A percentile compares a stretch with the other conserved stretches of the same genome.
Evolutionary conservation across 495 filamentous ascomycete genomes (phyloP).

Genomic region (Saxophila tyrrhenica): DNA sequence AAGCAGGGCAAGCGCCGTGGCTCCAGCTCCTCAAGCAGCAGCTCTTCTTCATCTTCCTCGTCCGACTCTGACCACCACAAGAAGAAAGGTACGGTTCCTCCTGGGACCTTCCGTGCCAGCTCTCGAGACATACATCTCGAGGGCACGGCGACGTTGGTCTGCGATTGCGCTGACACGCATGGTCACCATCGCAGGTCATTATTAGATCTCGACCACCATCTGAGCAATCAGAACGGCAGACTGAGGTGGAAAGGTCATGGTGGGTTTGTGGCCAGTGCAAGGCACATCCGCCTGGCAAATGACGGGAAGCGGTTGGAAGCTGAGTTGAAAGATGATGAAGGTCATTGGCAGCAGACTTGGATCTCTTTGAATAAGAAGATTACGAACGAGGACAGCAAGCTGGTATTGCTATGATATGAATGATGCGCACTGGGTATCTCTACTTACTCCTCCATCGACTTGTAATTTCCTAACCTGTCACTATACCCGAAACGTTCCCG

Average conservation of each 20-base stretch:
- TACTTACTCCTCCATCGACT: background rate
- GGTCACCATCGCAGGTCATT: conserved; percentile 4
- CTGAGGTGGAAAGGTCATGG: conserved; percentile 4
- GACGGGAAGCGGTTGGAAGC: conserved; percentile 1
- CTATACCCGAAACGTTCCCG: too few relatives aligned
- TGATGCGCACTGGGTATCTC: background rate
- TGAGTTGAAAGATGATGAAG: conserved; percentile 7
- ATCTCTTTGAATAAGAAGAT: conserved; percentile 8
- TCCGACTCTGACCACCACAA: conserved; percentile 10
- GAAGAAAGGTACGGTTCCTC: conserved; percentile 1
- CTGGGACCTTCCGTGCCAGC: conserved; percentile 6
- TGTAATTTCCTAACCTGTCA: too few relatives aligned
- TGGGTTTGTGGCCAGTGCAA: conserved; percentile 1
- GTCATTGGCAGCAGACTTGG: conserved; percentile 1
- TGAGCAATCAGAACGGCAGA: conserved; percentile 6
- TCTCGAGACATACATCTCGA: conserved; percentile 6
- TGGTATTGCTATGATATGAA: conserved; percentile 3
- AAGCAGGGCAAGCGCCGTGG: conserved; percentile 2
- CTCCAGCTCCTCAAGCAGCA: background rate
- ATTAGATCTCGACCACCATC: conserved; percentile 10
- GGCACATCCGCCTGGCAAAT: conserved; percentile 2
- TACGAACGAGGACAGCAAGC: conserved; percentile 9
- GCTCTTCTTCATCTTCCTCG: conserved; percentile 6
- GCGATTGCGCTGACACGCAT: conserved; percentile 2
- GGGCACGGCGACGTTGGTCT: background rate